These are phyloP conservation scores for Pycnococcus provasolii DNA, from an alignment of 139 green algal genomes.

Conservation along the genomic window DNA sequence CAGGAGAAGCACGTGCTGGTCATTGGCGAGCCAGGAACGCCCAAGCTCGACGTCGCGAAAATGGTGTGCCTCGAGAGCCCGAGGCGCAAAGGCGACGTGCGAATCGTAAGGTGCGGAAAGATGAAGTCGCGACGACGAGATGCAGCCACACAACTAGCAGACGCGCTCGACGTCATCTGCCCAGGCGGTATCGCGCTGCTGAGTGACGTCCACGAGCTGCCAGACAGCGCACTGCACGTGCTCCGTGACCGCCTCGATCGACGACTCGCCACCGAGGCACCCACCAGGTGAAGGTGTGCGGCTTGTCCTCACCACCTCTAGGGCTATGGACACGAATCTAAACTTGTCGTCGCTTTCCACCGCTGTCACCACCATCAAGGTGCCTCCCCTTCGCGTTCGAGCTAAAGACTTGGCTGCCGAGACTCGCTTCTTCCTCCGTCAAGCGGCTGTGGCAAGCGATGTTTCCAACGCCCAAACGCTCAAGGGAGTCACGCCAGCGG, in stretches of 20 bases:
- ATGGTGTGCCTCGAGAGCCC: slow-evolving; percentile 2
- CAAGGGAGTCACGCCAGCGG: slow-evolving; percentile 37
- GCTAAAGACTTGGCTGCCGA: slow-evolving; percentile 49
- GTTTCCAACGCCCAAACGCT: background rate
- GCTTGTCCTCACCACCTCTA: background rate
- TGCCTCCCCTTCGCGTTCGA: slow-evolving; percentile 58
- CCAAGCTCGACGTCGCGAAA: slow-evolving; percentile 9
- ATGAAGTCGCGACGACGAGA: background rate
- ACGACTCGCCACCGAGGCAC: background rate
- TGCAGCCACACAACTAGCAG: background rate
- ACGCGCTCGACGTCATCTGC: background rate
- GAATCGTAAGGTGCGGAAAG: slow-evolving; percentile 4
- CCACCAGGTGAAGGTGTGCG: background rate
- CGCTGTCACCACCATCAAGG: slow-evolving; percentile 4
- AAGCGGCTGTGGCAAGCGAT: slow-evolving; percentile 21
- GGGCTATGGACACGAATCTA: background rate
- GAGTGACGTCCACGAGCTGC: slow-evolving; percentile 12
- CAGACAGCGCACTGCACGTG: background rate
- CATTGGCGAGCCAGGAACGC: slow-evolving; percentile 15
- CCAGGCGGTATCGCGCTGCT: slow-evolving; percentile 9
- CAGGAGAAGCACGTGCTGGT: slow-evolving; percentile 6
- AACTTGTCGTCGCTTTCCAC: background rate
- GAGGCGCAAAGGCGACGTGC: background rate
- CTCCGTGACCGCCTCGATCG: background rate
- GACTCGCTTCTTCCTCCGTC: slow-evolving; percentile 39